Conservation (phyloP, 192 early-diverging fungal species). For the Diversispora epigaea region DNA sequence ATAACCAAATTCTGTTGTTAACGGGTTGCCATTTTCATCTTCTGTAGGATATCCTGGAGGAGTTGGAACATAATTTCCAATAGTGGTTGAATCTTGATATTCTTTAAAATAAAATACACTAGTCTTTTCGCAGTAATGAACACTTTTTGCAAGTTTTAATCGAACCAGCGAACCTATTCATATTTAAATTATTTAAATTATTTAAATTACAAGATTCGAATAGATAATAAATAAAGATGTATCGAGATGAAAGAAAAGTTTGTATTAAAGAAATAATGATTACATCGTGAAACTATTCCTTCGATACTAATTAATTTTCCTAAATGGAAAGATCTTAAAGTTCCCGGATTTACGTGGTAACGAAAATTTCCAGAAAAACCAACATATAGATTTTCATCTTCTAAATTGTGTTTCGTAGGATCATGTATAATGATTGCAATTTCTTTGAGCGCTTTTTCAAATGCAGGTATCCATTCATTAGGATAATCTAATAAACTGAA, state of each 20-base stretch:
- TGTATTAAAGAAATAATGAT: slow-evolving; percentile 24
- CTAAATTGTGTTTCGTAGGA: slow-evolving; percentile 1
- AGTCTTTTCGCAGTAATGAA: slow-evolving; percentile 91
- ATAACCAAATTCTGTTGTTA: slow-evolving; percentile 91
- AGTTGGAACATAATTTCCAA: slow-evolving; percentile 68
- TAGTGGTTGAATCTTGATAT: slow-evolving; percentile 85
- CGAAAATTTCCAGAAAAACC: slow-evolving; percentile 94
- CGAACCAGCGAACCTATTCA: slow-evolving; percentile 84
- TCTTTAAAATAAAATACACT: slow-evolving; percentile 76
- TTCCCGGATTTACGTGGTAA: slow-evolving; percentile 82
- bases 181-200: background rate
- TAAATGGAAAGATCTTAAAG: slow-evolving; percentile 73
- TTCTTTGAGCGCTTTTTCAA: slow-evolving; percentile 75
- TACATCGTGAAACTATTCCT: slow-evolving; percentile 97
- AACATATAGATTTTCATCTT: slow-evolving; percentile 62
- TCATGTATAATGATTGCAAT: slow-evolving; percentile 45
- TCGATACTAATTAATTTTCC: slow-evolving; percentile 91
- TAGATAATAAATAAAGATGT: background rate
- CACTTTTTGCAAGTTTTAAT: slow-evolving; percentile 86
- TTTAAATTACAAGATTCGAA: background rate
- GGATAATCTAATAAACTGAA: slow-evolving; percentile 69
- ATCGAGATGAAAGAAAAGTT: background rate
- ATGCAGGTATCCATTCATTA: slow-evolving; percentile 80
- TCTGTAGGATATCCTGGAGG: slow-evolving; percentile 87
- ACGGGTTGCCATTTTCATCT: slow-evolving; percentile 88